Conservation (phyloP, 192 early-diverging fungal genomes). For the Chytriomyces confervae region DNA sequence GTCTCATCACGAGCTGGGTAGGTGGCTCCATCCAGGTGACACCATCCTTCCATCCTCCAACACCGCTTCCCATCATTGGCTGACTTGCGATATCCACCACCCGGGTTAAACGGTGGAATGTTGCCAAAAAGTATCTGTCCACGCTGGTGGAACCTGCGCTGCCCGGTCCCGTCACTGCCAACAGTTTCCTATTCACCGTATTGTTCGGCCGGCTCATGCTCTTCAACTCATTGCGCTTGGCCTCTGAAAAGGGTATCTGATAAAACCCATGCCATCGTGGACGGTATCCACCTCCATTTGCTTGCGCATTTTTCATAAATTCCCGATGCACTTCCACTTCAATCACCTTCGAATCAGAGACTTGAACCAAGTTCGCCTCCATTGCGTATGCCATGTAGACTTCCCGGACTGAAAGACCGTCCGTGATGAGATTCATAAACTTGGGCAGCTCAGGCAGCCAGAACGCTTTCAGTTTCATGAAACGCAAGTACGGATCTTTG, state of each 20-base stretch:
- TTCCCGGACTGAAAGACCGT: slow-evolving; percentile 60
- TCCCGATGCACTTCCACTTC: slow-evolving; percentile 62
- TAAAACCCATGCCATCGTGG: slow-evolving; percentile 62
- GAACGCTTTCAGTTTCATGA: slow-evolving; percentile 72
- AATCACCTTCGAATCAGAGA: slow-evolving; percentile 54
- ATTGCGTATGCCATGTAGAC: slow-evolving; percentile 59
- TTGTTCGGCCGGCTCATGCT: slow-evolving; percentile 37
- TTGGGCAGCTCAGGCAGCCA: slow-evolving; percentile 70
- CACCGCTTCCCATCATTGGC: slow-evolving; percentile 62
- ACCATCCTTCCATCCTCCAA: slow-evolving; percentile 63
- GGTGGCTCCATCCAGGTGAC: slow-evolving; percentile 61
- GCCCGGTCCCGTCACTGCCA: slow-evolving; percentile 49
- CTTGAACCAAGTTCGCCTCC: slow-evolving; percentile 63
- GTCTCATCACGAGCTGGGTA: slow-evolving; percentile 48
- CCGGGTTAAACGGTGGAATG: slow-evolving; percentile 54
- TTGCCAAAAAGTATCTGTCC: slow-evolving; percentile 61
- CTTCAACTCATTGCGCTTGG: slow-evolving; percentile 46
- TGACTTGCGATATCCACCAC: slow-evolving; percentile 55
- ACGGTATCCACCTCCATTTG: slow-evolving; percentile 4
- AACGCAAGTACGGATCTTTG: slow-evolving; percentile 65
- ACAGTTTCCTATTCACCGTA: slow-evolving; percentile 64
- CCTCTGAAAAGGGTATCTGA: slow-evolving; percentile 66
- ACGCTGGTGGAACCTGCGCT: slow-evolving; percentile 15
- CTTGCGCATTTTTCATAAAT: slow-evolving; percentile 42
- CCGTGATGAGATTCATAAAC: slow-evolving; percentile 60